Percentiles rank a stretch among this genome's conserved stretches.
Conservation (phyloP, 1,139 yeast genomes). For the Nakaseomyces sp. region DNA sequence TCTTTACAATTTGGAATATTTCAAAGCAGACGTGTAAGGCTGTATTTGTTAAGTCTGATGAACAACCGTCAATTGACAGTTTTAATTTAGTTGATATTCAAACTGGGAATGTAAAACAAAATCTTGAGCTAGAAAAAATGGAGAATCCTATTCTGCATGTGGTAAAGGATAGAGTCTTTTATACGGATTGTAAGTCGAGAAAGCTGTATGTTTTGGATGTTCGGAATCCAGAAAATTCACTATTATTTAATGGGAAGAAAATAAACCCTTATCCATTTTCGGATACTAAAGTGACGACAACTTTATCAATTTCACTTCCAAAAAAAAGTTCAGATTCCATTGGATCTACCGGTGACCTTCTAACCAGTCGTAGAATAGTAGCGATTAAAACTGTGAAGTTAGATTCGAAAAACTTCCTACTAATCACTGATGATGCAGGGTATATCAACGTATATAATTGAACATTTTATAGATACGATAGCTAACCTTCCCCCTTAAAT, state of each 20-base stretch:
- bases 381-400: not conserved
- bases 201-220: not conserved
- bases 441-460: constrained; percentile 1
- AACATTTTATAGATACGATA: not conserved
- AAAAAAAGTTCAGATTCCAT: not conserved
- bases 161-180: constrained; percentile 1
- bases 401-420: not conserved
- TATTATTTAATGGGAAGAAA: not conserved
- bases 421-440: constrained; percentile 1
- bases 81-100: constrained; percentile 9
- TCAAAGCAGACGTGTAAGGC: constrained; percentile 56
- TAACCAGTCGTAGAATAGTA: not conserved
- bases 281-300: not conserved
- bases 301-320: not conserved
- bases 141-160: not conserved
- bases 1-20: constrained; percentile 70
- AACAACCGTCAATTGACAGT: constrained; percentile 17
- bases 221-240: constrained; percentile 5
- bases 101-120: constrained; percentile 1
- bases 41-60: constrained; percentile 37
- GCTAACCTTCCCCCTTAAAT: too few relatives aligned
- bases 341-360: not conserved
- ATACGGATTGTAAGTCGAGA: not conserved
- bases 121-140: not conserved
- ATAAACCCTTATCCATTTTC: not conserved